These are phyloP conservation scores for Stachybotrys elegans DNA, from an alignment of 2,329 filamentous ascomycete species.

Conservation along the genomic window DNA sequence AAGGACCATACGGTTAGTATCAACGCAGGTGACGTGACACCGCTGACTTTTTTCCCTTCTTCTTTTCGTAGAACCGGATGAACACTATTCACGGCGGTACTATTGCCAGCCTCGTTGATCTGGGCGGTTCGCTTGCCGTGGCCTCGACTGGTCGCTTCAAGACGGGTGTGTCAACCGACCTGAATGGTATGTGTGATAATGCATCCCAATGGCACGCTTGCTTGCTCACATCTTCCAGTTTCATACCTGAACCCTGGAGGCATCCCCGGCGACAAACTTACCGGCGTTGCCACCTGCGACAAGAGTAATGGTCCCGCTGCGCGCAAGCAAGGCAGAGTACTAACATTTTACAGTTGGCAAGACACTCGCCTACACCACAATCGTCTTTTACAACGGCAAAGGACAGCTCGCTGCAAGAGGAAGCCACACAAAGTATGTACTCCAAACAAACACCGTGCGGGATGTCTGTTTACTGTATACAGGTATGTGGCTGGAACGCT, in stretches of 20 bases:
- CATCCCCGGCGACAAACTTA: slow-evolving; percentile 50
- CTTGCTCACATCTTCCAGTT: slow-evolving; percentile 34
- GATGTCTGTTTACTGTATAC: slow-evolving; percentile 5
- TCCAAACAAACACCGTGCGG: background rate
- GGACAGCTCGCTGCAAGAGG: slow-evolving; percentile 57
- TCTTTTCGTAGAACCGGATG: slow-evolving; percentile 58
- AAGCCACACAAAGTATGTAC: slow-evolving; percentile 59
- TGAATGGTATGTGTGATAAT: slow-evolving; percentile 49
- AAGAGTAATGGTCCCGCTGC: no score
- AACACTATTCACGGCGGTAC: slow-evolving; percentile 75
- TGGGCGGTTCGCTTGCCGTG: slow-evolving; percentile 60
- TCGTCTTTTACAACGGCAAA: slow-evolving; percentile 54
- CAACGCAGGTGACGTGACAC: background rate
- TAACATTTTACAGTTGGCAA: slow-evolving; percentile 47
- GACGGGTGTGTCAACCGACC: slow-evolving; percentile 60
- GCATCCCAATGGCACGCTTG: background rate
- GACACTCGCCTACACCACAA: slow-evolving; percentile 55
- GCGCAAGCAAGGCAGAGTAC: background rate
- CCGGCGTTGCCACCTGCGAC: slow-evolving; percentile 53
- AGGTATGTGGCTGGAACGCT: slow-evolving; percentile 39
- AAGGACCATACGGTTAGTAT: slow-evolving; percentile 67
- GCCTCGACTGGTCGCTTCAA: slow-evolving; percentile 58
- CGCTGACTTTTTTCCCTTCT: background rate
- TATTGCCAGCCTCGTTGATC: slow-evolving; percentile 68
- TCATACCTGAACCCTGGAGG: slow-evolving; percentile 58